Evolutionary conservation across 345 rosid species (phyloP).

Genomic region (sweet orange (Citrus sinensis)): DVS_A1.0 CM039162.1:12085501-12086000

Average conservation of each 20-base stretch:
- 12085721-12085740: constrained; percentile 31
- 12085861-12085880: not conserved
- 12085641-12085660: constrained; percentile 11
- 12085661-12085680: not conserved
- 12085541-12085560: too few relatives aligned
- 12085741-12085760: constrained; percentile 56
- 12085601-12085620: not conserved
- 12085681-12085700: not conserved
- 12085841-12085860: too few relatives aligned
- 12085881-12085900: too few relatives aligned
- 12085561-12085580: not conserved
- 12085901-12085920: not conserved
- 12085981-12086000: too few relatives aligned
- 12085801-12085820: not conserved
- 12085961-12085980: too few relatives aligned
- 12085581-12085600: not conserved
- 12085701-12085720: constrained; percentile 45
- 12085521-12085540: not conserved
- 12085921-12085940: not conserved
- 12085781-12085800: constrained; percentile 27
- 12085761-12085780: constrained; percentile 26
- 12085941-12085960: too few relatives aligned
- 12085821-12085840: not conserved
- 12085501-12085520: constrained; percentile 15
- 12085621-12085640: constrained; percentile 14